Evolutionary conservation across 345 rosid genomes (phyloP).

Genomic region (Citrus sp.): DNA sequence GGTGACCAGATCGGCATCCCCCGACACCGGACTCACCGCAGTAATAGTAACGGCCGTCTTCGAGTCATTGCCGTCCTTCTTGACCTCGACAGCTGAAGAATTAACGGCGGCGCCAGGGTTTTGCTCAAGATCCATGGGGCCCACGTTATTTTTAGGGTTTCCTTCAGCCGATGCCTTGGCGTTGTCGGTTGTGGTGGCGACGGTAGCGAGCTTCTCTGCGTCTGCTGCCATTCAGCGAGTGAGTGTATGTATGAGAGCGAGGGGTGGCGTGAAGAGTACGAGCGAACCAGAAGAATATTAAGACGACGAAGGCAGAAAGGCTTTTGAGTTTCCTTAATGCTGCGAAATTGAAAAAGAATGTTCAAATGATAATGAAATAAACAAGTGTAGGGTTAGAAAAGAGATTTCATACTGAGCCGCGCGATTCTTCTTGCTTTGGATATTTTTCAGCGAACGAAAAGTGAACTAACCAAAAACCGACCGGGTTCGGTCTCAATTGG

Average conservation of each 20-base stretch:
- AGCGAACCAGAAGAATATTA: not conserved
- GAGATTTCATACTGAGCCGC: not conserved
- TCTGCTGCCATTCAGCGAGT: slow-evolving; percentile 38
- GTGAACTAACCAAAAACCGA: not conserved
- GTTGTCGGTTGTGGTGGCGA: slow-evolving; percentile 11
- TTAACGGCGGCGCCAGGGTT: slow-evolving; percentile 18
- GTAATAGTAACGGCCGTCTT: slow-evolving; percentile 17
- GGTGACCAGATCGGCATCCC: slow-evolving; percentile 35
- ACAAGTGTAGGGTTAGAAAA: not conserved
- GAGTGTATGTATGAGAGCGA: not conserved
- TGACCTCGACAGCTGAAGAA: slow-evolving; percentile 13
- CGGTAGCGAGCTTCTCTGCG: slow-evolving; percentile 27
- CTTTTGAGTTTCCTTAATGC: not conserved
- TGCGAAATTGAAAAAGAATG: not conserved
- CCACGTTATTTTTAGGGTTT: slow-evolving; percentile 41
- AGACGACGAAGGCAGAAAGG: not conserved
- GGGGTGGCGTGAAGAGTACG: slow-evolving; percentile 8
- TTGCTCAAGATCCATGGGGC: slow-evolving; percentile 31
- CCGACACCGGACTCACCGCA: slow-evolving; percentile 22
- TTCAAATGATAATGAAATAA: not conserved
- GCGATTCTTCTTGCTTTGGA: not conserved
- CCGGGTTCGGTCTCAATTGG: too few species aligned
- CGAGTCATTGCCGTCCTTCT: slow-evolving; percentile 32
- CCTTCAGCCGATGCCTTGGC: slow-evolving; percentile 16
- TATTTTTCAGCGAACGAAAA: not conserved